phyloP scores from a whole-genome alignment of 2,329 filamentous ascomycete genomes.

The Fusarium subtropicale region DNA sequence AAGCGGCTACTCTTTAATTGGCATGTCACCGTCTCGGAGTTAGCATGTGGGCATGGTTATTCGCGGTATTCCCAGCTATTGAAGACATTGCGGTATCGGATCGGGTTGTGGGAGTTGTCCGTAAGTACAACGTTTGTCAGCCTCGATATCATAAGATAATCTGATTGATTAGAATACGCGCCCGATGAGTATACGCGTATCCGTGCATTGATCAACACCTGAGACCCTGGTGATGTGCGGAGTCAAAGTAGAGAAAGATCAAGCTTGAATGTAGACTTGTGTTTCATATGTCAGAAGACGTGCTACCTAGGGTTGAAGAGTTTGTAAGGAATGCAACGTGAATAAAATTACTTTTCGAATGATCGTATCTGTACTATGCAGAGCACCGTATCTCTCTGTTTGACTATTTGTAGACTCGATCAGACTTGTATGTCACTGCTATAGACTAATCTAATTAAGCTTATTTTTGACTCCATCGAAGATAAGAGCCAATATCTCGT shows the following conservation, averaged over 20 bases:
- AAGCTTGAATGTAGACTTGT: not conserved
- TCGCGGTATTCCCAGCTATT: not conserved
- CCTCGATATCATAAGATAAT: not conserved
- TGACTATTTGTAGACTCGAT: not conserved
- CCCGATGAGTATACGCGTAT: not conserved
- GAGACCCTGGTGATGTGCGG: not conserved
- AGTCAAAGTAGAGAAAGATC: not conserved
- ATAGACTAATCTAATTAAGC: not conserved
- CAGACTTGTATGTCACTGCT: not conserved
- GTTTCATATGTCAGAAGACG: not conserved
- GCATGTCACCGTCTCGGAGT: not conserved
- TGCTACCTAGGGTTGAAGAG: not conserved
- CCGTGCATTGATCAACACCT: not conserved
- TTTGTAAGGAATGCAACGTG: not conserved
- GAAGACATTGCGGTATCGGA: not conserved
- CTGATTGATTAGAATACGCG: slow-evolving; percentile 3
- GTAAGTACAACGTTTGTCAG: not conserved
- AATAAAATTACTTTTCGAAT: not conserved
- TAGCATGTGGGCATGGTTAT: not conserved
- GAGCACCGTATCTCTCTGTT: not conserved
- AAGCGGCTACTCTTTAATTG: not conserved
- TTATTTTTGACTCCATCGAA: not conserved
- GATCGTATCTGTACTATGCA: not conserved
- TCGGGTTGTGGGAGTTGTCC: not conserved
- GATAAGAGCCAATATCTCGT: not conserved